A percentile compares a stretch with the other conserved stretches of the same genome.
Conservation (phyloP, 75 land plant genomes). For the Pinus taeda region DNA sequence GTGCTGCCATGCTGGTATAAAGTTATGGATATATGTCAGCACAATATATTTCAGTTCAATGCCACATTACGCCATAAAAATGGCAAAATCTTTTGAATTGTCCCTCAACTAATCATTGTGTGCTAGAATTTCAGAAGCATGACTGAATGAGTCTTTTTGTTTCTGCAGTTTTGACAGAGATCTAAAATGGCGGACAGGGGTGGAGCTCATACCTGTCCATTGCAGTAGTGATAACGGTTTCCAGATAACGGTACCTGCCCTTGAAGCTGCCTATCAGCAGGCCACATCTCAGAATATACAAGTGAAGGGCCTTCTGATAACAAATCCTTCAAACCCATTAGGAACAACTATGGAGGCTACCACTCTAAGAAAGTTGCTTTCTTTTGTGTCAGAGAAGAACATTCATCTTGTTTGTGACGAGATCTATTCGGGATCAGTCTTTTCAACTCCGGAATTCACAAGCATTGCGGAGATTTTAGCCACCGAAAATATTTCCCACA, state of each 20-base stretch:
- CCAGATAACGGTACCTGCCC: conserved; percentile 16
- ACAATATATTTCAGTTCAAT: no score
- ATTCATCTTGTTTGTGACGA: conserved; percentile 27
- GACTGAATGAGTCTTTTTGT: not conserved
- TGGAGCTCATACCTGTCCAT: conserved; percentile 41
- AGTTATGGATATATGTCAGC: no score
- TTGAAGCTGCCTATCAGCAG: conserved; percentile 31
- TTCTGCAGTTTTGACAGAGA: conserved; percentile 48
- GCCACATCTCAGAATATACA: conserved; percentile 16
- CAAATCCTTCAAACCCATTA: conserved; percentile 48
- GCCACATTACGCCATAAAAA: no score
- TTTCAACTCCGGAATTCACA: not conserved
- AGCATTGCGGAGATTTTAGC: conserved; percentile 41
- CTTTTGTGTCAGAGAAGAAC: no score
- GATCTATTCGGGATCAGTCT: conserved; percentile 43
- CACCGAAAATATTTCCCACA: no score
- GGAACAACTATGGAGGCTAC: conserved; percentile 22
- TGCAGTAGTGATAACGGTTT: conserved; percentile 29
- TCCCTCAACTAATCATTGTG: no score
- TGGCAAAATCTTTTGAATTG: no score
- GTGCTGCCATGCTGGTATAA: no score
- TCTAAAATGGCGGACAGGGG: conserved; percentile 51
- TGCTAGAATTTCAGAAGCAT: no score
- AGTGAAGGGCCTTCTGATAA: conserved; percentile 47
- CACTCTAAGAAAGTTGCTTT: not conserved